Base-by-base conservation (phyloP, 2,329 filamentous ascomycete genomes). In the Apiospora sp. region DNA sequence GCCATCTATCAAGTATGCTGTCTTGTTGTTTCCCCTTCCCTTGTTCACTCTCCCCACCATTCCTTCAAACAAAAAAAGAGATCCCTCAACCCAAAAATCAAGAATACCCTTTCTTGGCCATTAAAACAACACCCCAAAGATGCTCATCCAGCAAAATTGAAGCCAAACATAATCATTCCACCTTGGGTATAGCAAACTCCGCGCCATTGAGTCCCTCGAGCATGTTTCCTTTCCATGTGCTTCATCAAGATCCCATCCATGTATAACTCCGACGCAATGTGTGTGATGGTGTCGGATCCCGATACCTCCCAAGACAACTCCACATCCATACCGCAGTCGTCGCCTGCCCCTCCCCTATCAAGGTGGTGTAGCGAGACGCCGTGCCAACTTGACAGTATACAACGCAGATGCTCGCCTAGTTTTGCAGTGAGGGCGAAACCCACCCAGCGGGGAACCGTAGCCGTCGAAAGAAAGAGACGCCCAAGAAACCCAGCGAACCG, bases 171-270 rank as follows among this genome's bases (percentile, higher is more conserved):
- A 64, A 64, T 41, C 58, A 64, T 41, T 64, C 58, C 58, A 64
- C 58, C 58, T n/a, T 64, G 68, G 68, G 68, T 70, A 70, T 70
- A 70, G 68, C 68, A 70, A 70, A 70, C 68, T 70, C 68, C 68
- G 49, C 68, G 54, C 68, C 46, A n/a, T 34, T 64, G 58, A 64
- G 58, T 41, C 58, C 58, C 58, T 41, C 30, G 41, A 30, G 58
- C 46, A 27, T 58, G 48, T 70, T 58, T 43, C 68, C 68, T 37
- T 49, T 49, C 67, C 67, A 37, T 68, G 67, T 68, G 67, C 48
- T 48, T 69, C 67, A 48, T 69, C 67, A 46, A 64, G 58, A 64
- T 41, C 58, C 58, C 58, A 64, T 64, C 58, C 58, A n/a, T 64
- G 44, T 69, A 37, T 54, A 70, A 70, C 68, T 70, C 68, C 68